A percentile compares a stretch with the other conserved stretches of the same genome.
These are phyloP conservation scores for Scedosporium aurantiacum DNA, from an alignment of 2,329 filamentous ascomycete genomes.

Conservation along the genomic window DNA sequence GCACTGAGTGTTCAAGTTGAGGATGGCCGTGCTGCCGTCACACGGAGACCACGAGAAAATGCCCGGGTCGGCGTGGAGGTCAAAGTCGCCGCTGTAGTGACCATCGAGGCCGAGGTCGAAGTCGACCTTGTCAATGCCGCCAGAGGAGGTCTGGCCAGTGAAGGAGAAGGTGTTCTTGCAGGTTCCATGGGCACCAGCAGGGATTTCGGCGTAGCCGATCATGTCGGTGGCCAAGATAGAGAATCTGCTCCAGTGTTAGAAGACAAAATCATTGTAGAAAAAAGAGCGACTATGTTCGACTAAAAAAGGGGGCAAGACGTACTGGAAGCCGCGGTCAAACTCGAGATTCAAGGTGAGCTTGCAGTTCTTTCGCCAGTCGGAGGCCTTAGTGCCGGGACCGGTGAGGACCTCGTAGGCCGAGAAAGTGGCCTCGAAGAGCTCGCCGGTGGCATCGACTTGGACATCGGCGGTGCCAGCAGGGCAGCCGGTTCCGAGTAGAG, in stretches of 20 bases:
- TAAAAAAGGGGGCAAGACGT: background rate
- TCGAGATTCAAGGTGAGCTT: slow-evolving; percentile 17
- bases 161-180: slow-evolving; percentile 18
- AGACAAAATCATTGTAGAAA: background rate
- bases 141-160: slow-evolving; percentile 11
- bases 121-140: slow-evolving; percentile 12
- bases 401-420: slow-evolving; percentile 15
- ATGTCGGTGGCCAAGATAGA: slow-evolving; percentile 16
- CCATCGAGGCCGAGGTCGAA: slow-evolving; percentile 12
- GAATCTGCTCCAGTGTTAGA: slow-evolving; percentile 10
- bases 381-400: slow-evolving; percentile 12
- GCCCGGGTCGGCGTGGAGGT: slow-evolving; percentile 12
- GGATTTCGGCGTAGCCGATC: slow-evolving; percentile 17
- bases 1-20: slow-evolving; percentile 19
- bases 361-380: slow-evolving; percentile 18
- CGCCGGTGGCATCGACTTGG: slow-evolving; percentile 14
- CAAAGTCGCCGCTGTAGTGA: slow-evolving; percentile 13
- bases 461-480: slow-evolving; percentile 14
- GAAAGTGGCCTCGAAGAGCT: slow-evolving; percentile 17
- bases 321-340: slow-evolving; percentile 17
- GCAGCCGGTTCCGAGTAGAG: slow-evolving; percentile 16
- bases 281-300: background rate
- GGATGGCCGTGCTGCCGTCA: slow-evolving; percentile 16
- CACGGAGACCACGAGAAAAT: slow-evolving; percentile 15
- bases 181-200: slow-evolving; percentile 11